These are phyloP conservation scores for Leersia perrieri DNA, from an alignment of 176 grass and related monocot genomes.

Conservation along the genomic window DNA sequence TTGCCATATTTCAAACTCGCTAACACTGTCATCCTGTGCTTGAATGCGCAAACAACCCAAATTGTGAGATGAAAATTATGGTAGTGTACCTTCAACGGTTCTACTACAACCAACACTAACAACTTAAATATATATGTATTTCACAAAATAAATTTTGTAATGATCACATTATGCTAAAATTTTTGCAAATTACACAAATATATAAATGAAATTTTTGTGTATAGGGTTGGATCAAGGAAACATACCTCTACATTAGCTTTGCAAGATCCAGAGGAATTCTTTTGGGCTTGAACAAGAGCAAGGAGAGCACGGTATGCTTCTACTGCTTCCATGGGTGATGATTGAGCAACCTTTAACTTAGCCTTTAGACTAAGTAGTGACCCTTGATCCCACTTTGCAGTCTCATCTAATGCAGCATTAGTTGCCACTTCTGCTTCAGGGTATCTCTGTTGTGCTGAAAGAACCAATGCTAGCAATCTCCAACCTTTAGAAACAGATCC, in stretches of 20 bases:
- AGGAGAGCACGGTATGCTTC: conserved; percentile 75
- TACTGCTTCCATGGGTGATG: conserved; percentile 62
- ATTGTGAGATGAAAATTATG: background rate
- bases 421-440: conserved; percentile 71
- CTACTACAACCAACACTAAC: background rate
- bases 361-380: conserved; percentile 77
- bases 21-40: conserved; percentile 44
- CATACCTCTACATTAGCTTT: conserved; percentile 53
- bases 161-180: background rate
- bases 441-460: conserved; percentile 74
- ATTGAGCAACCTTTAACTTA: conserved; percentile 81
- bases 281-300: conserved; percentile 89
- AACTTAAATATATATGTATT: background rate
- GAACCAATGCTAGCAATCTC: conserved; percentile 76
- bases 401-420: conserved; percentile 81
- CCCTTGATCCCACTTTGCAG: conserved; percentile 81
- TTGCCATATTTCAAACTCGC: conserved; percentile 92
- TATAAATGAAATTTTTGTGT: background rate
- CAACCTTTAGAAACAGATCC: conserved; percentile 76
- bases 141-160: background rate
- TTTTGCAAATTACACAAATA: background rate
- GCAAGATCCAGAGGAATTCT: conserved; percentile 48
- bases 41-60: conserved; percentile 6
- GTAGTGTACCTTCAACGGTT: background rate
- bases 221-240: background rate